Conservation (phyloP, 2,329 filamentous ascomycete species). For the Talaromyces sp. region DNA sequence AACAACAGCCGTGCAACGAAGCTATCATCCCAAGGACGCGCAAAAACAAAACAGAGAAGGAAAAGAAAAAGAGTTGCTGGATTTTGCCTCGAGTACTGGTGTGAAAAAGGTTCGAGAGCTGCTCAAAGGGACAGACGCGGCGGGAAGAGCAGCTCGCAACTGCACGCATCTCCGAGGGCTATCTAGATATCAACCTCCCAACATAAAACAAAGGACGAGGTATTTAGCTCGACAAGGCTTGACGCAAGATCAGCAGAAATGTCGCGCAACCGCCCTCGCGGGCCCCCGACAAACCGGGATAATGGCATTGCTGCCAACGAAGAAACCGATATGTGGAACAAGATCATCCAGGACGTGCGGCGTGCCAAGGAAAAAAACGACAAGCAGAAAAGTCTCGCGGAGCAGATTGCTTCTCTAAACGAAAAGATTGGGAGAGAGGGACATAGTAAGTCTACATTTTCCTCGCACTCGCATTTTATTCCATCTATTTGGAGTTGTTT, state of each 20-base stretch:
- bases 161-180: not conserved
- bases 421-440: conserved; percentile 40
- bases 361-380: conserved; percentile 42
- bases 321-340: conserved; percentile 42
- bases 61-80: not conserved
- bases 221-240: not conserved
- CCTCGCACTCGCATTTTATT: no score
- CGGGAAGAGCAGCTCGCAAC: not conserved
- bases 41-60: not conserved
- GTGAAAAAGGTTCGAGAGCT: not conserved
- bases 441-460: conserved; percentile 32
- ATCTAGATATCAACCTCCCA: not conserved
- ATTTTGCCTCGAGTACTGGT: not conserved
- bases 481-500: not conserved
- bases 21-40: not conserved
- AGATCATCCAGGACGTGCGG: conserved; percentile 36
- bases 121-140: not conserved
- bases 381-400: conserved; percentile 32
- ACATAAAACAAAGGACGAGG: not conserved
- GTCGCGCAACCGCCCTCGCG: conserved; percentile 39
- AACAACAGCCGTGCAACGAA: not conserved
- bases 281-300: conserved; percentile 31
- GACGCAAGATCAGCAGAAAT: conserved; percentile 15
- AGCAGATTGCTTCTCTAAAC: conserved; percentile 36
- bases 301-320: conserved; percentile 40